Conservation (phyloP, 192 early-diverging fungal species). For the Lobosporangium transversale region DNA sequence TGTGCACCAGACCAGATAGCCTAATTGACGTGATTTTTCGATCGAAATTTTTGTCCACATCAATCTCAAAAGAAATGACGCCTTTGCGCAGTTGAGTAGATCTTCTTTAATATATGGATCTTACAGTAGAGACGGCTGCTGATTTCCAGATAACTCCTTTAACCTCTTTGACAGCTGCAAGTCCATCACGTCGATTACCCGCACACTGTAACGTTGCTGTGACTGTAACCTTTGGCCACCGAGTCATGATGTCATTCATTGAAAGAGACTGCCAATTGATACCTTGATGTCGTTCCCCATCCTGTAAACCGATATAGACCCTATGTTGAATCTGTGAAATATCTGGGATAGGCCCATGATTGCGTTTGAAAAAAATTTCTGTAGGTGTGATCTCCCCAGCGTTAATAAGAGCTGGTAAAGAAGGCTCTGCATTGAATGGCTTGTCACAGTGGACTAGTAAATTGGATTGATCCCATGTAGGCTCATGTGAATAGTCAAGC, state of each 20-base stretch:
- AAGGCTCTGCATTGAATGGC: conserved; percentile 91
- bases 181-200: conserved; percentile 82
- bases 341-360: conserved; percentile 90
- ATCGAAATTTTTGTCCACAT: too few relatives aligned
- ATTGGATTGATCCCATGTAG: conserved; percentile 64
- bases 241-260: conserved; percentile 49
- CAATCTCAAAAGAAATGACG: too few relatives aligned
- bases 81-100: too few relatives aligned
- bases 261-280: conserved; percentile 28
- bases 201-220: conserved; percentile 67
- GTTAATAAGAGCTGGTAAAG: conserved; percentile 61
- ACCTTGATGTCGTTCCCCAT: background rate
- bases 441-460: conserved; percentile 70
- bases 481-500: conserved; percentile 76
- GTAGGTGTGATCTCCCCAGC: conserved; percentile 80
- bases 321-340: conserved; percentile 64
- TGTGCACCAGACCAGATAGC: conserved; percentile 83
- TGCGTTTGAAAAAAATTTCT: conserved; percentile 82
- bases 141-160: conserved; percentile 84
- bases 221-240: conserved; percentile 41
- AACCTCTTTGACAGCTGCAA: conserved; percentile 76
- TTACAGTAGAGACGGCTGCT: conserved; percentile 80
- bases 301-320: conserved; percentile 65
- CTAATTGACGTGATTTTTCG: too few relatives aligned
- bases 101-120: too few relatives aligned